Conservation (phyloP, 2,329 filamentous ascomycete genomes). For the Aspergillus cejpii region DNA sequence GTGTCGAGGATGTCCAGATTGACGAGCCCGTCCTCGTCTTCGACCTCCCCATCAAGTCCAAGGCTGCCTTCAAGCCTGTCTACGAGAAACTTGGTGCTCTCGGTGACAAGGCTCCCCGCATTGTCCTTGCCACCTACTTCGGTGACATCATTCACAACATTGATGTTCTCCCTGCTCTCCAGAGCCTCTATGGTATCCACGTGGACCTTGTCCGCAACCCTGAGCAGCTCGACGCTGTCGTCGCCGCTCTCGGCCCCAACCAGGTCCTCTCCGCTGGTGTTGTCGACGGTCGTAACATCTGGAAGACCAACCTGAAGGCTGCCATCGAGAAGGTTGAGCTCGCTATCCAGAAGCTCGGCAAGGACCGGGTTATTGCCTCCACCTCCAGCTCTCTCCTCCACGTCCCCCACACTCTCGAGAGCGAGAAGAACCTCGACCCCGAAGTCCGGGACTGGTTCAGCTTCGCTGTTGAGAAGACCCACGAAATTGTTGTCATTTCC, state of each 20-base stretch:
- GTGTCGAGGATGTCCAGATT: slow-evolving; percentile 94
- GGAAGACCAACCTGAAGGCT: slow-evolving; percentile 98
- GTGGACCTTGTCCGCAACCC: slow-evolving; percentile 96
- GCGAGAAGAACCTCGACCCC: slow-evolving; percentile 94
- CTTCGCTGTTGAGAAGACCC: slow-evolving; percentile 90
- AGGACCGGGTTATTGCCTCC: slow-evolving; percentile 93
- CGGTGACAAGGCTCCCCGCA: slow-evolving; percentile 73
- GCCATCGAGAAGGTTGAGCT: slow-evolving; percentile 86
- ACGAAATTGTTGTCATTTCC: slow-evolving; percentile 84
- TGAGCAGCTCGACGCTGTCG: slow-evolving; percentile 86
- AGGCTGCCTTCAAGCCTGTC: slow-evolving; percentile 94
- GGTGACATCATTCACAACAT: slow-evolving; percentile 99
- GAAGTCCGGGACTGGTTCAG: slow-evolving; percentile 98
- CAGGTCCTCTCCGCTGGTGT: slow-evolving; percentile 92
- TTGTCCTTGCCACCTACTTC: slow-evolving; percentile 95
- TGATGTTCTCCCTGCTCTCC: slow-evolving; percentile 69
- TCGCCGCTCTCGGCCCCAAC: slow-evolving; percentile 74
- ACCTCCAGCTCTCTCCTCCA: slow-evolving; percentile 97
- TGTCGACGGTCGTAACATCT: slow-evolving; percentile 98
- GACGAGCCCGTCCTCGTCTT: slow-evolving; percentile 97
- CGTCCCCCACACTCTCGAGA: slow-evolving; percentile 94
- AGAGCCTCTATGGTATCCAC: slow-evolving; percentile 76
- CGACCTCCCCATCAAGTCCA: slow-evolving; percentile 81
- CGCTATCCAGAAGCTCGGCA: slow-evolving; percentile 90
- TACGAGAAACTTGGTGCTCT: slow-evolving; percentile 76